Percentiles rank a stretch among this genome's conserved stretches.
Conservation (phyloP, 2,329 filamentous ascomycete species). For the Orbilia ellipsospora region DNA sequence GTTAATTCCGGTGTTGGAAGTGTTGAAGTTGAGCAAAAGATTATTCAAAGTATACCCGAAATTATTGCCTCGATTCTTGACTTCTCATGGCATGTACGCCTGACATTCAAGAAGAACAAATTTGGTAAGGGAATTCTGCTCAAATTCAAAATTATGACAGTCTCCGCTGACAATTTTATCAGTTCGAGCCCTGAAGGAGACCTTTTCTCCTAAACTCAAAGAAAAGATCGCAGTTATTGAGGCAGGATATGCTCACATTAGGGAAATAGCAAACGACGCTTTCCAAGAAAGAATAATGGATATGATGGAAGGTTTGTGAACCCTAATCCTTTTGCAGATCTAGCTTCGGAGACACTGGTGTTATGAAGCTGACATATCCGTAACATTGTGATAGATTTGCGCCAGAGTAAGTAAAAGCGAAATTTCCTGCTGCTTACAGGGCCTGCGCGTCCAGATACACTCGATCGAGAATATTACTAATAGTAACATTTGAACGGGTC, state of each 20-base stretch:
- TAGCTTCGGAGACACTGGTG: not conserved
- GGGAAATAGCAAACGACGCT: conserved; percentile 45
- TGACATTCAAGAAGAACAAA: conserved; percentile 45
- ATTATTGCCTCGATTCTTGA: not conserved
- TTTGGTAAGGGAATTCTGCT: conserved; percentile 17
- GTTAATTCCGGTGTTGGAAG: not conserved
- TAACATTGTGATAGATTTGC: conserved; percentile 18
- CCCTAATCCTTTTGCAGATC: not conserved
- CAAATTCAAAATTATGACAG: not conserved
- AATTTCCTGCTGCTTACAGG: too few species aligned
- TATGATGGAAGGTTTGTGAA: conserved; percentile 39
- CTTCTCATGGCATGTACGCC: conserved; percentile 27
- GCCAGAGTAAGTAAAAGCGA: conserved; percentile 21
- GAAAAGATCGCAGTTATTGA: conserved; percentile 41
- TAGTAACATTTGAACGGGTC: too few species aligned
- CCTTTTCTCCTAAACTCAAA: conserved; percentile 38
- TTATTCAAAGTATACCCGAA: not conserved
- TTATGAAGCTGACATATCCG: too few species aligned
- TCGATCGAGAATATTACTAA: not conserved
- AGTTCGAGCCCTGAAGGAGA: conserved; percentile 43
- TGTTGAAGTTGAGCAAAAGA: not conserved
- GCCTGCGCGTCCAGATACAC: too few species aligned
- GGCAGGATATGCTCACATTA: conserved; percentile 21
- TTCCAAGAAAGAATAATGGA: conserved; percentile 52
- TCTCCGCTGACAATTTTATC: not conserved